A percentile compares a stretch with the other conserved stretches of the same genome.
phyloP scores from a whole-genome alignment of 305 asterid species.

The Fraxinus dipetala region DNA sequence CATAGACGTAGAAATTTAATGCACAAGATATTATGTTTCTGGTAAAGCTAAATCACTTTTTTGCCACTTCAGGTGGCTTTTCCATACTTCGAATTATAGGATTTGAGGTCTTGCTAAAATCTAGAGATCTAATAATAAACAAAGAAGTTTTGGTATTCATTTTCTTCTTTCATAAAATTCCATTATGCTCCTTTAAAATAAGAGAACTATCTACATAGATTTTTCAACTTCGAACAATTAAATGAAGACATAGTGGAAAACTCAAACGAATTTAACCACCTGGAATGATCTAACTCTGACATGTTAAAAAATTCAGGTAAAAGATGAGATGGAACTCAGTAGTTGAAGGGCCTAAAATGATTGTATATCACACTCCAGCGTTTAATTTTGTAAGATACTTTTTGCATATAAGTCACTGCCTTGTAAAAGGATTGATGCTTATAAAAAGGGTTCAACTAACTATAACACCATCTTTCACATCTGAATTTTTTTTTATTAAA shows the following conservation, averaged over 20 bases:
- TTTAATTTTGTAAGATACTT: no score
- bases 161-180: neutral
- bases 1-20: neutral
- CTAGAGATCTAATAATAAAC: neutral
- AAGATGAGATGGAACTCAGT: neutral
- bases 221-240: neutral
- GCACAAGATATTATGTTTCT: neutral
- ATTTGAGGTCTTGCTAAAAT: neutral
- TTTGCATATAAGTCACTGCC: neutral
- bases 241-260: neutral
- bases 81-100: neutral
- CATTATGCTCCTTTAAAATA: neutral
- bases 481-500: no score
- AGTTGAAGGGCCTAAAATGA: neutral
- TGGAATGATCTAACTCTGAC: neutral
- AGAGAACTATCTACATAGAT: neutral
- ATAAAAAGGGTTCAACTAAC: neutral
- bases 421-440: neutral
- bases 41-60: neutral
- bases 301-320: no score
- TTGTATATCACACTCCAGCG: neutral
- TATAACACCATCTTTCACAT: neutral
- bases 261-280: neutral
- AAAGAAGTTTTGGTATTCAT: neutral
- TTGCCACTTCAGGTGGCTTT: neutral